These are phyloP conservation scores for Aurifilum marmelostoma DNA, from an alignment of 2,329 filamentous ascomycete genomes.

Conservation along the genomic window DNA sequence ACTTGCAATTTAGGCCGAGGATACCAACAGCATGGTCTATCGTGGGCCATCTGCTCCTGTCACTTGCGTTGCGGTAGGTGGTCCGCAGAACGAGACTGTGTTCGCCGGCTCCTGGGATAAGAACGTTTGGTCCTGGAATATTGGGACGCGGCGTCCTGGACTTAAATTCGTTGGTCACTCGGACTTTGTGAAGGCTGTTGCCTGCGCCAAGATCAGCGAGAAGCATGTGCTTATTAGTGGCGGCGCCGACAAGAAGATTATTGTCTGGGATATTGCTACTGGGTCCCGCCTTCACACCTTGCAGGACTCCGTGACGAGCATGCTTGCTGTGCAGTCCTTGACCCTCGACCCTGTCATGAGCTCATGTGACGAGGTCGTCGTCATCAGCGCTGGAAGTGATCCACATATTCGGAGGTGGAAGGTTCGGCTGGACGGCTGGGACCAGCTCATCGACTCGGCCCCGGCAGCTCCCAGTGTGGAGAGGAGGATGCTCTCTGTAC, in stretches of 20 bases:
- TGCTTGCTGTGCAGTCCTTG: constrained; percentile 81
- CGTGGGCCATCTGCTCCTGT: constrained; percentile 79
- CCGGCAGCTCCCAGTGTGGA: constrained; percentile 45
- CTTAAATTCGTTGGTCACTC: constrained; percentile 74
- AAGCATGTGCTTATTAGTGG: constrained; percentile 72
- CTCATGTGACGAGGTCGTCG: constrained; percentile 51
- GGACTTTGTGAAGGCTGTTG: constrained; percentile 88
- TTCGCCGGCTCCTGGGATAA: constrained; percentile 97
- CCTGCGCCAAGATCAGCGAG: constrained; percentile 62
- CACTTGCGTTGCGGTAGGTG: constrained; percentile 72
- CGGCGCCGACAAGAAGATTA: constrained; percentile 76
- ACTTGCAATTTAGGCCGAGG: constrained; percentile 40
- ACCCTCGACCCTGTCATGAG: constrained; percentile 70
- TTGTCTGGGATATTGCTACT: constrained; percentile 78
- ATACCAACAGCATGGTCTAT: constrained; percentile 56
- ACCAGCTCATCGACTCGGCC: constrained; percentile 56
- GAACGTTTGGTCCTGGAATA: constrained; percentile 82
- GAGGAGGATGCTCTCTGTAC: constrained; percentile 67
- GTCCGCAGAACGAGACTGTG: constrained; percentile 58
- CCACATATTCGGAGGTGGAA: constrained; percentile 79
- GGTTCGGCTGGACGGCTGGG: constrained; percentile 55
- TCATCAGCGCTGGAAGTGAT: constrained; percentile 83
- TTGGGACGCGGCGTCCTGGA: constrained; percentile 56
- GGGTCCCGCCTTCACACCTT: constrained; percentile 74
- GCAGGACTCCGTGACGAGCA: constrained; percentile 70